These are phyloP conservation scores for Tremellales sp. DNA, from an alignment of 1,284 basidiomycete genomes.

Conservation along the genomic window DNA sequence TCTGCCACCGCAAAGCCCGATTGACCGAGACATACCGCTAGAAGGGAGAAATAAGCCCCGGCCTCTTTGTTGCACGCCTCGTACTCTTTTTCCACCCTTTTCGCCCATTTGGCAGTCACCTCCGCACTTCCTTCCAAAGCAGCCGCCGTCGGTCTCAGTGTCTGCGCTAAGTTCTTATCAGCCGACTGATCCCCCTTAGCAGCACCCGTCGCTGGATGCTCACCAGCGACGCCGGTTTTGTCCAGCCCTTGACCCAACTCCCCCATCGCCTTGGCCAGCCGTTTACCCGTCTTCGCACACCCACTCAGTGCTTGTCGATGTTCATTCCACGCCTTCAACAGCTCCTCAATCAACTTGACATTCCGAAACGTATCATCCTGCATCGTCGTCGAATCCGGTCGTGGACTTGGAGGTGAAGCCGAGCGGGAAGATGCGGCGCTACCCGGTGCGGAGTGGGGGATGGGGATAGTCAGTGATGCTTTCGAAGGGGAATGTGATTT, in stretches of 20 bases:
- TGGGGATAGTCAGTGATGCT: slow-evolving; percentile 9
- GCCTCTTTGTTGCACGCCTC: slow-evolving; percentile 24
- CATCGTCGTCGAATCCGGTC: background rate
- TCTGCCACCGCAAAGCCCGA: background rate
- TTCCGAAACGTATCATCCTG: slow-evolving; percentile 23
- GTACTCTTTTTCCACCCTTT: slow-evolving; percentile 24
- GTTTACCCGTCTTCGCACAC: slow-evolving; percentile 16
- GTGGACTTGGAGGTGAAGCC: background rate
- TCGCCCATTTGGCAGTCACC: slow-evolving; percentile 15
- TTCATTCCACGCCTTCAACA: slow-evolving; percentile 27
- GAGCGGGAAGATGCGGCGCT: background rate
- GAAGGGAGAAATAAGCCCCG: slow-evolving; percentile 23
- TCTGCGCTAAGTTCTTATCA: slow-evolving; percentile 17
- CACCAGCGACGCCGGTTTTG: slow-evolving; percentile 19
- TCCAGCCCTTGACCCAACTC: slow-evolving; percentile 19
- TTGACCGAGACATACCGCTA: slow-evolving; percentile 17
- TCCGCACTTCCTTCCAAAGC: slow-evolving; percentile 18
- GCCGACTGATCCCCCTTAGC: background rate
- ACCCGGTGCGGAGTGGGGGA: background rate
- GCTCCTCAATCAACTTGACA: slow-evolving; percentile 20
- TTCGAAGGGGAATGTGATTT: slow-evolving; percentile 5
- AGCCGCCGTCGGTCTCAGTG: slow-evolving; percentile 18
- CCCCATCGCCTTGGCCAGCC: slow-evolving; percentile 18
- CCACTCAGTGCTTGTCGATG: slow-evolving; percentile 12
- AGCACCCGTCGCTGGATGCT: background rate